Evolutionary conservation across 306 rosid genomes (phyloP).

Genomic region (Malus asiatica): DNA sequence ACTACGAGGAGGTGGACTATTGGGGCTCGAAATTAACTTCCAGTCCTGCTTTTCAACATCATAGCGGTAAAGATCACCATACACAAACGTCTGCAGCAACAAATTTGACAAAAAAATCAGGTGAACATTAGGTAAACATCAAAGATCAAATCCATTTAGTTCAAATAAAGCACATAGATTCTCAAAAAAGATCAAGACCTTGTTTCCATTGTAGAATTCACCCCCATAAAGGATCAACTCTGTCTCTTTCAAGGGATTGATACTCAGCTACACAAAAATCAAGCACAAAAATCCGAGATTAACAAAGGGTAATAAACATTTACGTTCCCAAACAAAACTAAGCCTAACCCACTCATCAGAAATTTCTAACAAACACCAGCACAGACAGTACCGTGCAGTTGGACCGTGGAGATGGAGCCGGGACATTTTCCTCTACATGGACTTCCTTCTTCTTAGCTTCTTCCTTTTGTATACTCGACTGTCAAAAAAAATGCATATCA

Average conservation of each 20-base stretch:
- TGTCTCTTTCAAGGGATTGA: conserved; percentile 92
- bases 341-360: background rate
- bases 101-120: conserved; percentile 4
- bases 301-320: background rate
- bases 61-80: conserved; percentile 77
- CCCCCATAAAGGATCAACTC: conserved; percentile 88
- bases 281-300: background rate
- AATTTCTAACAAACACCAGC: background rate
- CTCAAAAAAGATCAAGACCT: conserved; percentile 14
- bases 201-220: conserved; percentile 92
- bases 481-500: background rate
- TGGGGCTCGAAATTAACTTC: conserved; percentile 86
- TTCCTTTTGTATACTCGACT: conserved; percentile 82
- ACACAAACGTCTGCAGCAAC: conserved; percentile 67
- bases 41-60: conserved; percentile 91
- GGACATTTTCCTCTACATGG: conserved; percentile 80
- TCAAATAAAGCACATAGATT: background rate
- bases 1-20: conserved; percentile 97
- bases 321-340: background rate
- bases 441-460: conserved; percentile 96
- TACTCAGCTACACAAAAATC: conserved; percentile 43
- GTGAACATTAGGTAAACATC: background rate
- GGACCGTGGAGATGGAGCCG: conserved; percentile 90
- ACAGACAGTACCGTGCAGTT: conserved; percentile 62
- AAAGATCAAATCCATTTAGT: background rate